Conservation (phyloP, 2,329 filamentous ascomycete genomes). For the Huntiella bhutanensis region DNA sequence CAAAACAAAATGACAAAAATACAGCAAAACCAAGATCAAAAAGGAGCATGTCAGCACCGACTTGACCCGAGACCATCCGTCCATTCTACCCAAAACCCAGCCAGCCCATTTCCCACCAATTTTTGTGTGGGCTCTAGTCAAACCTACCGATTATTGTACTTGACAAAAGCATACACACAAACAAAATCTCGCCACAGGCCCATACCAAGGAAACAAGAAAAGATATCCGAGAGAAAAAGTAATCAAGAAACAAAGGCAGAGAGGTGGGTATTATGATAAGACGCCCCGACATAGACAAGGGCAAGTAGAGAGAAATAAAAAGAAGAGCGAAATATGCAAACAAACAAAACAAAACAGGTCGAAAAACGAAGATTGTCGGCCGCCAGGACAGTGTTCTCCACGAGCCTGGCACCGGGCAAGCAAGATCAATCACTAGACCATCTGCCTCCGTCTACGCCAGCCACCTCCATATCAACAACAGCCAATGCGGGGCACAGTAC, state of each 20-base stretch:
- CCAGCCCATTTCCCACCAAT: neutral
- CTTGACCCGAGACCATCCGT: neutral
- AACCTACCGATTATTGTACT: neutral
- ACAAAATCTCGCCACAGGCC: neutral
- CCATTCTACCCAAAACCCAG: neutral
- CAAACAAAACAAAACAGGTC: slow-evolving; percentile 3
- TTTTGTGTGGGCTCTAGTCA: neutral
- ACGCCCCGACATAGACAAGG: slow-evolving; percentile 1
- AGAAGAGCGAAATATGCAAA: slow-evolving; percentile 4
- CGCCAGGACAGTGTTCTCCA: no score
- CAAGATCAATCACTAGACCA: no score
- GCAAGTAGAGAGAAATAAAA: slow-evolving; percentile 6
- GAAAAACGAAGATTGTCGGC: neutral
- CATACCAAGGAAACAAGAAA: neutral
- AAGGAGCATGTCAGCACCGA: neutral
- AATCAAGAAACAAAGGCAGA: slow-evolving; percentile 5
- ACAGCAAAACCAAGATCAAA: neutral
- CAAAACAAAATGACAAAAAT: neutral
- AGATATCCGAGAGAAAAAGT: neutral
- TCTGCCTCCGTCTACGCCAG: no score
- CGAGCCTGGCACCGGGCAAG: no score
- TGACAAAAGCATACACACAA: neutral
- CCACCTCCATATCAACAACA: neutral
- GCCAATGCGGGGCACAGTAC: neutral
- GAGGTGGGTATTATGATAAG: slow-evolving; percentile 7